These are phyloP conservation scores for Silene conica DNA, from an alignment of 148 eudicot genomes.

Conservation along the genomic window DNA sequence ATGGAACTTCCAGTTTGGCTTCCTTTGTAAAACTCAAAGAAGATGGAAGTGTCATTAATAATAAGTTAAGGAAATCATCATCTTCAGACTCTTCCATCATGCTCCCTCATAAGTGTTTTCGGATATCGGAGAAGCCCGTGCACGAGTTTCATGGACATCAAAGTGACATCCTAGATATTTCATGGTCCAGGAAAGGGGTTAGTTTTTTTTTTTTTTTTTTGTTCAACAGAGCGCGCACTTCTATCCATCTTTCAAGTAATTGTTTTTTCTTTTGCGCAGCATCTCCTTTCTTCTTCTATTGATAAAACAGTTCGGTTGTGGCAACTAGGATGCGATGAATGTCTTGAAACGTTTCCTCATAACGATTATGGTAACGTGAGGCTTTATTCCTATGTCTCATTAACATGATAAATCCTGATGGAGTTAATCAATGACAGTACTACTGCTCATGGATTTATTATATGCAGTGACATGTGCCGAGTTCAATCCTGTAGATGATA, in stretches of 20 bases:
- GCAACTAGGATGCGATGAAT: slow-evolving; percentile 53
- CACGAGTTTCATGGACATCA: slow-evolving; percentile 72
- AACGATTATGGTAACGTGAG: slow-evolving; percentile 60
- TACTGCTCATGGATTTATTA: slow-evolving; percentile 19
- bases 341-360: slow-evolving; percentile 64
- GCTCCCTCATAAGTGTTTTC: slow-evolving; percentile 70
- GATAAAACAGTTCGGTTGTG: slow-evolving; percentile 88
- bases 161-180: slow-evolving; percentile 71
- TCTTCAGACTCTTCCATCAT: slow-evolving; percentile 49
- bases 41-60: slow-evolving; percentile 31
- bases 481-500: slow-evolving; percentile 68
- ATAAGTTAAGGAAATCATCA: slow-evolving; percentile 42
- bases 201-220: no score
- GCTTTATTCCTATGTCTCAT: background rate
- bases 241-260: background rate
- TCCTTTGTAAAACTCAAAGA: slow-evolving; percentile 42
- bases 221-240: no score
- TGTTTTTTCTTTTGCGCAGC: slow-evolving; percentile 32
- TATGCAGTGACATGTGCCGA: slow-evolving; percentile 79
- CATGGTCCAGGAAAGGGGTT: slow-evolving; percentile 81
- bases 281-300: slow-evolving; percentile 68
- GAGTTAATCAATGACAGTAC: no score
- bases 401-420: no score
- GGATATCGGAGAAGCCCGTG: slow-evolving; percentile 59
- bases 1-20: slow-evolving; percentile 48